Base-by-base conservation (phyloP, 2,329 filamentous ascomycete genomes). In the Colletotrichum sp. region DNA sequence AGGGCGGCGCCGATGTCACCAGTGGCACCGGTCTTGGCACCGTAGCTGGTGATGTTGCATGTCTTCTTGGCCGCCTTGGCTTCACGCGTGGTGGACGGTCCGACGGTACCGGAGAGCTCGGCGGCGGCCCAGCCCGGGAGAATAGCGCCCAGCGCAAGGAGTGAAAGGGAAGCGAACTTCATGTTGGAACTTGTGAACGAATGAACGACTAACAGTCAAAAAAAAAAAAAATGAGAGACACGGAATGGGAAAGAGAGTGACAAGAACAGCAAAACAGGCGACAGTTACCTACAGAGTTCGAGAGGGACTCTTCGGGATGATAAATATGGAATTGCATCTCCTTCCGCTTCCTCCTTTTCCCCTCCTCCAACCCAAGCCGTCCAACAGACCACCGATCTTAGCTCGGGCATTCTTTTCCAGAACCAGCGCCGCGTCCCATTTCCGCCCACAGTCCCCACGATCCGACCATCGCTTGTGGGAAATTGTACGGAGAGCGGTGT, bases 11-110 rank as follows among this genome's bases (percentile, higher is more conserved):
- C 76, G 75, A 81, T 83, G 77, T 90, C 88, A 5, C 86, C 87
- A 19, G 82, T 81, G 52, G 87, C 87, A 77, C 88, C 86, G 3
- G 88, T 86, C n/a, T 83, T 84, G 34, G 84, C 89, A 13, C 89
- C 89, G 77, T 90, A 89, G 68, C 86, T 80, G 69, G 87, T 83
- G 68, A 91, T 88, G 79, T 87, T 87, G 82, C 89, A 91, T 6
- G 82, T 76, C 77, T 83, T 83, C 68, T 76, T 78, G 22, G 80
- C 78, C 36, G 80, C 78, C 77, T 83, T 83, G 59, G 77, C 73
- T 19, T 75, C 77, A 11, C 78, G 78, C 15, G 79, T 79, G 12
- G 81, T 83, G 5, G 79, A 79, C 1, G 80, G 81, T 4, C 81
- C 81, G 39, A 82, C 81, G 15, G 55, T 73, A 16, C 80, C 81